These are phyloP conservation scores for Aristolochia contorta DNA, from an alignment of 164 flowering plant genomes.

Conservation along the genomic window DNA sequence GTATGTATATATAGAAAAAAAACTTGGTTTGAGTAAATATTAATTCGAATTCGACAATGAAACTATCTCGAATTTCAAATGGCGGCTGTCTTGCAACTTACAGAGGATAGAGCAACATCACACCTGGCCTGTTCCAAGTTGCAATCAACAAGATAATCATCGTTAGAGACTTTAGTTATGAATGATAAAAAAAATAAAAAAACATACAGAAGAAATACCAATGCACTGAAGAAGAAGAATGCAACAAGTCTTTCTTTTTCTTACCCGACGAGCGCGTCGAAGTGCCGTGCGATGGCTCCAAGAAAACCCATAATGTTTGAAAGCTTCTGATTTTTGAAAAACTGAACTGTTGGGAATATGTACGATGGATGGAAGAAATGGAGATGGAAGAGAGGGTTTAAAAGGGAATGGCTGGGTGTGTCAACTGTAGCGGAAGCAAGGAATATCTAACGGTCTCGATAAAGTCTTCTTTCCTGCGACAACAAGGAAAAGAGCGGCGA, in stretches of 20 bases:
- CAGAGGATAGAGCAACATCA: conserved; percentile 84
- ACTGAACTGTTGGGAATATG: not conserved
- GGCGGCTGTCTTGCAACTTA: conserved; percentile 25
- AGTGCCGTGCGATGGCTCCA: conserved; percentile 41
- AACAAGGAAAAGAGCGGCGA: conserved; percentile 11
- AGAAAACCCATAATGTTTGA: conserved; percentile 53
- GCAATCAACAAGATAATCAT: not conserved
- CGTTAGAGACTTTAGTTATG: too few species aligned
- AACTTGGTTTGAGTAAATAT: too few species aligned
- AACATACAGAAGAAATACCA: too few species aligned
- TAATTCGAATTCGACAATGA: too few species aligned
- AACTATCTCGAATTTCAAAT: too few species aligned
- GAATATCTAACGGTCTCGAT: conserved; percentile 13
- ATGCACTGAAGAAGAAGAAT: too few species aligned
- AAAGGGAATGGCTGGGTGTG: not conserved
- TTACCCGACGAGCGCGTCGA: conserved; percentile 67
- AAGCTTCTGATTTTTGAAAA: not conserved
- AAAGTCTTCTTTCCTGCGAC: conserved; percentile 22
- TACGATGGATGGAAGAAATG: not conserved
- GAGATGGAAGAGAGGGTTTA: conserved; percentile 2
- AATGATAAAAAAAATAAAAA: too few species aligned
- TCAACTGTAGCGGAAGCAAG: conserved; percentile 9
- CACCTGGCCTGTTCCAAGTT: conserved; percentile 52
- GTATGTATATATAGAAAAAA: too few species aligned
- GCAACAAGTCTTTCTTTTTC: not conserved